phyloP scores from a whole-genome alignment of 306 rosid genomes.

The Arachis stenosperma region DNA sequence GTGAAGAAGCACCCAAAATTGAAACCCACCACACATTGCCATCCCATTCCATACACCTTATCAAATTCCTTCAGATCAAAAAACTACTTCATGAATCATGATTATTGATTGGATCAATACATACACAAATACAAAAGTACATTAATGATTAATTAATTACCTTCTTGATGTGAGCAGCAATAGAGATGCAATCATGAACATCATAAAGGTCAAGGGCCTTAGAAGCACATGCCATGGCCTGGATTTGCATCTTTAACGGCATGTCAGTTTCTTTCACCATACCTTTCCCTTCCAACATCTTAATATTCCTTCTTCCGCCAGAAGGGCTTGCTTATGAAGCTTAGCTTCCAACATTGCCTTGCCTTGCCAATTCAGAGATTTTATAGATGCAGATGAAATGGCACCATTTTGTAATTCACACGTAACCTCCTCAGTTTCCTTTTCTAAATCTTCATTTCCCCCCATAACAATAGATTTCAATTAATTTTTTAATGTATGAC shows the following conservation, averaged over 20 bases:
- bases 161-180: conserved; percentile 80
- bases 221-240: conserved; percentile 90
- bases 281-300: conserved; percentile 90
- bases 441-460: conserved; percentile 2
- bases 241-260: conserved; percentile 73
- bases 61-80: conserved; percentile 65
- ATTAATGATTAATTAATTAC: conserved; percentile 28
- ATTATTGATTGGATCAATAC: no score
- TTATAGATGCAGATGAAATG: conserved; percentile 10
- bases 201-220: conserved; percentile 86
- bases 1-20: conserved; percentile 81
- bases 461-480: no score
- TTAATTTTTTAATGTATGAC: no score
- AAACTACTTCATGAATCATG: not conserved
- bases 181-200: conserved; percentile 63
- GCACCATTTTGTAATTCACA: conserved; percentile 41
- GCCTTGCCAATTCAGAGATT: no score
- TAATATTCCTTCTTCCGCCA: not conserved
- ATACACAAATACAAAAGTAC: no score
- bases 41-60: conserved; percentile 66
- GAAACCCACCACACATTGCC: conserved; percentile 91
- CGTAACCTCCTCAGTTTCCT: conserved; percentile 35
- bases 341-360: not conserved
- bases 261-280: conserved; percentile 72
- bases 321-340: not conserved